A percentile compares a stretch with the other conserved stretches of the same genome.
Evolutionary conservation across 2,329 filamentous ascomycete species (phyloP).

Genomic region (Botrytis aclada): DNA sequence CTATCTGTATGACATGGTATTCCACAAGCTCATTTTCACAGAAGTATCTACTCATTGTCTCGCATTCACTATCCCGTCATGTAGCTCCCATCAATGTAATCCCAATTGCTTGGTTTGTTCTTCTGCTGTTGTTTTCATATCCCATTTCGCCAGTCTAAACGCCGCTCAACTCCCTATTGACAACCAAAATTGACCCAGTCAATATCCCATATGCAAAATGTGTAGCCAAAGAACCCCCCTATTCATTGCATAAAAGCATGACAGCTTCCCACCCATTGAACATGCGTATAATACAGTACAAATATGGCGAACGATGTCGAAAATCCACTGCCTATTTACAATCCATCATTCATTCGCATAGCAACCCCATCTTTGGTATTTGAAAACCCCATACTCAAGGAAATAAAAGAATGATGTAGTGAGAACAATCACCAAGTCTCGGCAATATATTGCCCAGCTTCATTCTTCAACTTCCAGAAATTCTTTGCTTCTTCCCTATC

Average conservation of each 20-base stretch:
- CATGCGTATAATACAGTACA: neutral
- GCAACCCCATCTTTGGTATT: neutral
- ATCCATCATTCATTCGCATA: neutral
- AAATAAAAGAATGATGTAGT: neutral
- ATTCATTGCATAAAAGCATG: neutral
- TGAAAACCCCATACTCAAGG: neutral
- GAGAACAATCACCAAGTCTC: conserved; percentile 59
- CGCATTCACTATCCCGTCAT: neutral
- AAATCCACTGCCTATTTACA: neutral
- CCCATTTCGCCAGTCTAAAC: neutral
- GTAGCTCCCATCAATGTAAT: neutral
- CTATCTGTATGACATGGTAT: neutral
- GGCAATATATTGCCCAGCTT: conserved; percentile 91
- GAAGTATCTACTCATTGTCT: neutral
- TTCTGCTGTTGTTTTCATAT: neutral
- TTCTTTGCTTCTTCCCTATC: conserved; percentile 75
- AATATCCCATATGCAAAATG: neutral
- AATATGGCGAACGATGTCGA: neutral
- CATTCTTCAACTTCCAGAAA: conserved; percentile 91
- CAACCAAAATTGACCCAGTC: neutral
- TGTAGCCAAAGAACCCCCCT: neutral
- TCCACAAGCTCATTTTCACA: neutral
- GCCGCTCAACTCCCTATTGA: neutral
- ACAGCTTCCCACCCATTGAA: neutral
- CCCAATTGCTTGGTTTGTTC: conserved; percentile 6